These are phyloP conservation scores for Myriosclerotinia scirpicola DNA, from an alignment of 2,329 filamentous ascomycete genomes.

Conservation along the genomic window DNA sequence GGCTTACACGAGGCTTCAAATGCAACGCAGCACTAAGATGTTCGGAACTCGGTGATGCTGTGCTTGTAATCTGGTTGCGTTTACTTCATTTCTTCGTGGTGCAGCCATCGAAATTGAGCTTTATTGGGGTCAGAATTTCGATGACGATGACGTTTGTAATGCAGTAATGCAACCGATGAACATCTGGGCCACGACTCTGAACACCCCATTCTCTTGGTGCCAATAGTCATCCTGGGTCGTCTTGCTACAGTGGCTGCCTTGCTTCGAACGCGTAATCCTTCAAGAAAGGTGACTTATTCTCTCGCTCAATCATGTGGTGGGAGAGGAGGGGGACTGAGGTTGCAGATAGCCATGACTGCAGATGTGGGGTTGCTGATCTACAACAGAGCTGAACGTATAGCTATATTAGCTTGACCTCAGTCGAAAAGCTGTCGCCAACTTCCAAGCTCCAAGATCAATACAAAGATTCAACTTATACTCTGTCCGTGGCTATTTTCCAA, in stretches of 20 bases:
- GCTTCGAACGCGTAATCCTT: constrained; percentile 16
- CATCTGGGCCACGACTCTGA: background rate
- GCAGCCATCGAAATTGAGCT: background rate
- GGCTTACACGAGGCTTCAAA: background rate
- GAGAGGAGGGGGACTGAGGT: background rate
- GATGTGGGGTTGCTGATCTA: constrained; percentile 14
- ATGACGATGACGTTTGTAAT: constrained; percentile 6
- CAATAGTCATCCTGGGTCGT: constrained; percentile 3
- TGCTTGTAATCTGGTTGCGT: background rate
- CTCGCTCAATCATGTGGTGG: constrained; percentile 9
- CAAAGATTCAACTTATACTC: constrained; percentile 8
- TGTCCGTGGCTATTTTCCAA: background rate
- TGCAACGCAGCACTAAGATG: background rate
- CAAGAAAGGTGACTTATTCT: background rate
- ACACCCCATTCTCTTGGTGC: constrained; percentile 7
- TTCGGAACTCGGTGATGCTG: background rate
- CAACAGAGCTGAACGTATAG: background rate
- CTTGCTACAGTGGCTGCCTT: constrained; percentile 7
- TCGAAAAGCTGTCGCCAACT: background rate
- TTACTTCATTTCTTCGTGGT: background rate
- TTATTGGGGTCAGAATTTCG: constrained; percentile 3
- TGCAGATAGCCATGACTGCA: constrained; percentile 1
- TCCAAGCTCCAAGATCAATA: background rate
- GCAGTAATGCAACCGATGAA: constrained; percentile 1
- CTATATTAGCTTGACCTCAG: background rate